These are phyloP conservation scores for Arxiozyma heterogenica DNA, from an alignment of 1,139 yeast genomes.

Conservation along the genomic window DNA sequence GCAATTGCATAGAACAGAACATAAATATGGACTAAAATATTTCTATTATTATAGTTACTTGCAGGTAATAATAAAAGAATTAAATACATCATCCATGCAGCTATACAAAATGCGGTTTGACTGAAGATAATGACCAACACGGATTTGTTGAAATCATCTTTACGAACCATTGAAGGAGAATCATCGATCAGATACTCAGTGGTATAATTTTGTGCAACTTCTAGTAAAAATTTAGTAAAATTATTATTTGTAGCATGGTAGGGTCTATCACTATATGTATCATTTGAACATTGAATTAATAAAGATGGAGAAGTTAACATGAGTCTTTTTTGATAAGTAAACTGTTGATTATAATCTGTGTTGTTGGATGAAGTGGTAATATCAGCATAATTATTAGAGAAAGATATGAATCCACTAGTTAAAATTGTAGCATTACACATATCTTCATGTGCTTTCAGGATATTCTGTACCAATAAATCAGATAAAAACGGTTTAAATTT, in stretches of 20 bases:
- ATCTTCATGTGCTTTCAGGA: conserved; percentile 9
- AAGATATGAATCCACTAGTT: conserved; percentile 12
- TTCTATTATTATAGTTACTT: conserved; percentile 17
- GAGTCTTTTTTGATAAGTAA: not conserved
- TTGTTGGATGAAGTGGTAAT: conserved; percentile 3
- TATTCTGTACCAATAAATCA: conserved; percentile 5
- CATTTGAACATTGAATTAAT: conserved; percentile 12
- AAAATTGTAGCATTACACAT: conserved; percentile 13
- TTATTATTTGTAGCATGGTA: conserved; percentile 2
- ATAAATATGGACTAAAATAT: conserved; percentile 17
- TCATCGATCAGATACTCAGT: conserved; percentile 6
- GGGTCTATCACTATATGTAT: not conserved
- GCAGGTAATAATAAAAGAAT: conserved; percentile 21
- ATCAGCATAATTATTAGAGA: not conserved
- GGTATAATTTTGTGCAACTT: conserved; percentile 3
- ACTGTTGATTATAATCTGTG: conserved; percentile 2
- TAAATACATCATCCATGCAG: conserved; percentile 26
- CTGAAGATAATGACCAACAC: conserved; percentile 18
- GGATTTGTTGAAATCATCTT: conserved; percentile 18
- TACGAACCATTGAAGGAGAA: conserved; percentile 8
- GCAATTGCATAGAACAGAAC: conserved; percentile 18
- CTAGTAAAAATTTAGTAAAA: conserved; percentile 2
- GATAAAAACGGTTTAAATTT: conserved; percentile 6
- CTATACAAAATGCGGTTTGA: conserved; percentile 19
- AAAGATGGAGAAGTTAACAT: conserved; percentile 11